phyloP scores from a whole-genome alignment of 257 asterid species.

The Solanum clarkiae region DNA sequence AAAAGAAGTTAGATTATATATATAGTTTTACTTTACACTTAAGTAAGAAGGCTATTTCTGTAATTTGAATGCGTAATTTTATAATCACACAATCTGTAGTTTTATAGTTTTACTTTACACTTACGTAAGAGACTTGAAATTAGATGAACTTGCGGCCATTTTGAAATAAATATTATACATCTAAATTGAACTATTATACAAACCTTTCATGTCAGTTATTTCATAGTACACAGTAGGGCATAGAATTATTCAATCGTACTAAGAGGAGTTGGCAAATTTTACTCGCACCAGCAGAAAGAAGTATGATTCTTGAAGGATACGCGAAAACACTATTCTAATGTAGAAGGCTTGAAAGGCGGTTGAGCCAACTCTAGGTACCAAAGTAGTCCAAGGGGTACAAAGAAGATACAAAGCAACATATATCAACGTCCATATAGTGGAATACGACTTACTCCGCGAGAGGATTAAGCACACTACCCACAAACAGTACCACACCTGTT shows the following conservation, averaged over 20 bases:
- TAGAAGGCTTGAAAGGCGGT: background rate
- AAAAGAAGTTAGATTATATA: no score
- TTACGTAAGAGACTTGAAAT: no score
- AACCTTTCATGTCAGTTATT: background rate
- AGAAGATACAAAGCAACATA: background rate
- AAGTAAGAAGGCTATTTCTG: no score
- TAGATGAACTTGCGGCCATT: background rate
- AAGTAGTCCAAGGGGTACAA: background rate
- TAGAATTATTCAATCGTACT: background rate
- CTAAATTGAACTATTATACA: background rate
- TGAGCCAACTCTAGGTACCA: background rate
- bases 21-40: no score
- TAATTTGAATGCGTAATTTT: no score
- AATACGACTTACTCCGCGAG: background rate
- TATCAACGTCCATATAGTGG: background rate
- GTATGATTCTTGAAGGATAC: background rate
- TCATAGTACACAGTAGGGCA: background rate
- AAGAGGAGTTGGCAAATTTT: background rate
- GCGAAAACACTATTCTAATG: background rate
- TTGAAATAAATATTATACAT: background rate
- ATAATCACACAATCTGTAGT: no score
- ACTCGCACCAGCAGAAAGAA: background rate
- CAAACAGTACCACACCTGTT: conserved; percentile 18
- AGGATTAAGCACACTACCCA: conserved; percentile 23
- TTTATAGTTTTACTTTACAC: no score